A percentile compares a stretch with the other conserved stretches of the same genome.
Evolutionary conservation across 257 asterid genomes (phyloP).

Genomic region (Plantago major): DNA sequence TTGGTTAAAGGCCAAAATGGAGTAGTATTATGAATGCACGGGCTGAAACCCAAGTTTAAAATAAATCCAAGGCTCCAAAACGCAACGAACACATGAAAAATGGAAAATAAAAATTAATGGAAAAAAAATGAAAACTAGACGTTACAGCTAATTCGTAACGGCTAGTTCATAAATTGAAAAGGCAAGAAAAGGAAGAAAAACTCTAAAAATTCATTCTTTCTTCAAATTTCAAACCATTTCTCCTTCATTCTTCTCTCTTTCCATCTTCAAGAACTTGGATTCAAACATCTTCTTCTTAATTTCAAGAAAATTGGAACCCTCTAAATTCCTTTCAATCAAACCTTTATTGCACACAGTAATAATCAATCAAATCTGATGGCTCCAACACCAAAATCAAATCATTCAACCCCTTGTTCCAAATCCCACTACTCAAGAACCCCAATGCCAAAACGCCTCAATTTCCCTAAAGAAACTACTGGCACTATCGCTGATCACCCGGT

Average conservation of each 20-base stretch:
- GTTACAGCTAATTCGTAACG: slow-evolving; percentile 41
- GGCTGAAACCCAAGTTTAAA: too few species aligned
- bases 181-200: neutral
- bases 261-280: neutral
- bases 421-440: slow-evolving; percentile 58
- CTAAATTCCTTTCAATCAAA: neutral
- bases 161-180: slow-evolving; percentile 39
- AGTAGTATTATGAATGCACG: too few species aligned
- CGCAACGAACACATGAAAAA: slow-evolving; percentile 3
- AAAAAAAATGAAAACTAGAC: slow-evolving; percentile 22
- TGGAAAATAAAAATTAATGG: neutral
- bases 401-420: slow-evolving; percentile 37
- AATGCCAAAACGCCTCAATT: slow-evolving; percentile 55
- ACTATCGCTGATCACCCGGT: slow-evolving; percentile 77
- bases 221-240: slow-evolving; percentile 25
- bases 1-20: too few species aligned
- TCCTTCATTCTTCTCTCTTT: neutral
- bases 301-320: neutral
- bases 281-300: slow-evolving; percentile 1
- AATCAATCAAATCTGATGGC: slow-evolving; percentile 24
- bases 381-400: slow-evolving; percentile 48
- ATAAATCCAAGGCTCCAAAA: neutral
- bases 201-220: neutral
- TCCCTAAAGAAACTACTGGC: slow-evolving; percentile 32
- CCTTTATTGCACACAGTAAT: neutral